Conservation (phyloP, 2,329 filamentous ascomycete species). For the Colletotrichum endophyticum region DNA sequence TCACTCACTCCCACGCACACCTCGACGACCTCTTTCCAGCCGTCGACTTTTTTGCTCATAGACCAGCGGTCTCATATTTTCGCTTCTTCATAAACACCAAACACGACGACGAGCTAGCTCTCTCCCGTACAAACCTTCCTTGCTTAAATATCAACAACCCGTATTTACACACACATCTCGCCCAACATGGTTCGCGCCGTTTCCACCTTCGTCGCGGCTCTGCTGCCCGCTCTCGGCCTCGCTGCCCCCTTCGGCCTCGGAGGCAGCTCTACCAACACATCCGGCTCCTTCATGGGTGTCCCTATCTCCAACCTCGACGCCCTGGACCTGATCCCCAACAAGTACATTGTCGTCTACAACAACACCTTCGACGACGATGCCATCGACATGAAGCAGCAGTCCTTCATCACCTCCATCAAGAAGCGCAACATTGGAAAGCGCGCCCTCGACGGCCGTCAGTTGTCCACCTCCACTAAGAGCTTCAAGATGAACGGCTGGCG, state of each 20-base stretch:
- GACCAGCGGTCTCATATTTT: constrained; percentile 20
- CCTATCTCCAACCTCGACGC: constrained; percentile 56
- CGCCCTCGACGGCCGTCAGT: constrained; percentile 46
- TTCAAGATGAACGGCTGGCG: constrained; percentile 56
- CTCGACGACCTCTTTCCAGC: constrained; percentile 9
- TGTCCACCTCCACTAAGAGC: constrained; percentile 52
- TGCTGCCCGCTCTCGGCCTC: constrained; percentile 25
- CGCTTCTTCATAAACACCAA: constrained; percentile 2
- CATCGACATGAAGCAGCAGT: constrained; percentile 54
- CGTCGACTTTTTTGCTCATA: constrained; percentile 7
- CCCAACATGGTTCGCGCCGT: constrained; percentile 26
- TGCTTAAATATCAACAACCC: constrained; percentile 4
- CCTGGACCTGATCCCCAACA: constrained; percentile 55
- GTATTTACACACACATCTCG: background rate
- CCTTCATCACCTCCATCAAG: constrained; percentile 52
- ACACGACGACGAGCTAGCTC: constrained; percentile 20
- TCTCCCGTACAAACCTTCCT: constrained; percentile 14
- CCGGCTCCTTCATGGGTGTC: constrained; percentile 40
- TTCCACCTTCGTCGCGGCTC: constrained; percentile 25
- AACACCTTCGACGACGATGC: constrained; percentile 51
- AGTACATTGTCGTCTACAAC: constrained; percentile 72
- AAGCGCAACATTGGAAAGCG: constrained; percentile 64
- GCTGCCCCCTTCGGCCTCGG: constrained; percentile 26
- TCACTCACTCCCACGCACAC: constrained; percentile 7
- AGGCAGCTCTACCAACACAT: constrained; percentile 24